Evolutionary conservation across 164 flowering plant species (phyloP), one percentile per base, ranked within the genome.

Genomic region (Tinospora cordifolia): DNA sequence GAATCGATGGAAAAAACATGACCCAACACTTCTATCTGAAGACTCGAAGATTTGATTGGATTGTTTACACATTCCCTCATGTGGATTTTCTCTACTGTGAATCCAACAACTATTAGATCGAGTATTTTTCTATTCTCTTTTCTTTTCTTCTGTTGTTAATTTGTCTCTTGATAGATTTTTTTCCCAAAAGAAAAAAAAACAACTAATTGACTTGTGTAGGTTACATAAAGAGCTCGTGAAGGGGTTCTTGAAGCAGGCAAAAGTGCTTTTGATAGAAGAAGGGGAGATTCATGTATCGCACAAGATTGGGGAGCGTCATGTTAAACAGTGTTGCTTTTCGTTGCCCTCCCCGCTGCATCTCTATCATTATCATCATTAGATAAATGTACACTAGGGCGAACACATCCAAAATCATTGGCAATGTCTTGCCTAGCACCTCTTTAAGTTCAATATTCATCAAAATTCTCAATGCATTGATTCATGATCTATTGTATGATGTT

Each of bases 11-110:
- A 3, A 80, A 66, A 6, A 66, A 75, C 26, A 84, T 86, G 87
- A 76, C 78, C 59, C 74, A 79, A 24, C 88, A 83, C 63, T 79
- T 66, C 70, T 79, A 78, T 60, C 85, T 84, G 25, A 75, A 64
- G 46, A 79, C 82, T 8, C 80, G 78, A 67, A 75, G 79, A 67
- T 84, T 86, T 36, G 81, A 86, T 72, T 79, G 83, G 24, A 73
- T 86, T 26, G 79, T 84, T 70, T 84, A 76, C 74, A 87, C 82
- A 72, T 87, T 85, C 75, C 90, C 88, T 41, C 88, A 87, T 64
- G 88, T 80, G 26, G 90, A 87, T 24, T 85, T 84, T 63, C 73
- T 49, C 30, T 81, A 22, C 63, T 83, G 65, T 5, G 84, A 85
- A 76, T 59, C 26, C 17, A 82, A 80, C 71, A 72, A 63, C 72